Conservation (phyloP, 2,329 filamentous ascomycete species). For the Epichloe glyceriae region DNA sequence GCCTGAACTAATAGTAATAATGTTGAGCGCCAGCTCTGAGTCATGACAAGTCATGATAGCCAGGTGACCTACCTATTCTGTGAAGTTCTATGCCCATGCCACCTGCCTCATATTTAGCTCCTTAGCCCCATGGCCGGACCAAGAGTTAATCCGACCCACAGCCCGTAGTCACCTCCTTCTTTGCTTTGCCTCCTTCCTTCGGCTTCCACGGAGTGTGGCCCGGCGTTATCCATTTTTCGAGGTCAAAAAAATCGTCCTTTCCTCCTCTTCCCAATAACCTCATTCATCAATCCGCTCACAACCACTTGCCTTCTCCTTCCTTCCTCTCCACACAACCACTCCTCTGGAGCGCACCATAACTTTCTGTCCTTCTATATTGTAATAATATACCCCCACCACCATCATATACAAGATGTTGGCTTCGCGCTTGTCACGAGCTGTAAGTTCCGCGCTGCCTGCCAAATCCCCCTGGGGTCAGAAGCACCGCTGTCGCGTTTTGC, state of each 20-base stretch:
- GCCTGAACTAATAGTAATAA: too few relatives aligned
- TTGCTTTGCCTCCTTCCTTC: conserved; percentile 27
- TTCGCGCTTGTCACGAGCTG: conserved; percentile 60
- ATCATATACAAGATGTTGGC: conserved; percentile 51
- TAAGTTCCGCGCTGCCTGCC: conserved; percentile 31
- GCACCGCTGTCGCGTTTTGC: not conserved
- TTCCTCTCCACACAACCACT: conserved; percentile 17
- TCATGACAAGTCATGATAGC: too few relatives aligned
- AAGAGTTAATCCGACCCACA: conserved; percentile 16
- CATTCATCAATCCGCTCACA: conserved; percentile 7
- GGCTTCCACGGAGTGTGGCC: conserved; percentile 24
- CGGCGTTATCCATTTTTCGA: conserved; percentile 19
- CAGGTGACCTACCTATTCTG: too few relatives aligned
- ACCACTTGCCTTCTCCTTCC: conserved; percentile 14
- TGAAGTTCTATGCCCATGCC: too few relatives aligned
- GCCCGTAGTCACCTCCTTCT: not conserved
- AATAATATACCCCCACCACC: conserved; percentile 20
- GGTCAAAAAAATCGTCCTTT: conserved; percentile 23
- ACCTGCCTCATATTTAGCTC: too few relatives aligned
- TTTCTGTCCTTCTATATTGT: conserved; percentile 18
- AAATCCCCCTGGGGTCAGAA: conserved; percentile 1
- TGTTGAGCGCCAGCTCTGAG: too few relatives aligned
- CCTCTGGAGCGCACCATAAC: conserved; percentile 17
- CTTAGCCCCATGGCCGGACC: conserved; percentile 4
- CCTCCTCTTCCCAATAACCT: conserved; percentile 15